Evolutionary conservation across 1,284 basidiomycete species (phyloP), one percentile per base, ranked within the genome.

Genomic region (Hypsizygus ulmarius): DNA sequence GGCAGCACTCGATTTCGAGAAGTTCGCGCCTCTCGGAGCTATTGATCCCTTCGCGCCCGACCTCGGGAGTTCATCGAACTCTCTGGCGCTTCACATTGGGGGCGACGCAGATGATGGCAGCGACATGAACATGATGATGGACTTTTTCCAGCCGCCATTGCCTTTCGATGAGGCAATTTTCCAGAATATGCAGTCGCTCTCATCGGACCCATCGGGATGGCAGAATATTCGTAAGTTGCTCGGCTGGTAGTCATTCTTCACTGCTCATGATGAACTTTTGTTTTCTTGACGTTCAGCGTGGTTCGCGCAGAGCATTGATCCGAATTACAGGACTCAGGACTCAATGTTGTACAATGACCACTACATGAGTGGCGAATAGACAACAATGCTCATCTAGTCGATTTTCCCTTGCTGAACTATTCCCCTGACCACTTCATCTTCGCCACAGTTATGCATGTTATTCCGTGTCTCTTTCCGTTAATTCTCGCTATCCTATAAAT

Each of bases 101-200:
- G 27, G 59, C 51, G 37, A 45, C 47, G 27, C 50, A 30, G 44
- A 52, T 10, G 54, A 57, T 15, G 52, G 50, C 29, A 34, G 48
- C 8, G 40, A 35, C 6, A 27, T 54, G 28, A 52, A 49, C 33
- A 52, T 58, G 45, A 59, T 63, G n/a, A 55, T 65, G 8, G 74
- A 77, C 10, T 72, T 77, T 50, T 79, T 79, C 66, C 70, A 75
- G 28, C 70, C 78, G 1, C 71, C 77, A 5, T 64, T 84, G 49
- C 73, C 75, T 3, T 81, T 80, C 53, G 81, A 85, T 52, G 65
- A 69, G 8, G 81, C 82, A 40, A 71, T 86, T 28, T 55, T 86
- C 55, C 75, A 81, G 48, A 79, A 78, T 12, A 79, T 84, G 63
- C 79, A 81, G 53, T 73, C 76, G 16, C 57, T 84, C 56, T 67